Evolutionary conservation across 169 alveolate species (phyloP), one percentile per base, ranked within the genome.

Genomic region (Eimeria mitis): DNA sequence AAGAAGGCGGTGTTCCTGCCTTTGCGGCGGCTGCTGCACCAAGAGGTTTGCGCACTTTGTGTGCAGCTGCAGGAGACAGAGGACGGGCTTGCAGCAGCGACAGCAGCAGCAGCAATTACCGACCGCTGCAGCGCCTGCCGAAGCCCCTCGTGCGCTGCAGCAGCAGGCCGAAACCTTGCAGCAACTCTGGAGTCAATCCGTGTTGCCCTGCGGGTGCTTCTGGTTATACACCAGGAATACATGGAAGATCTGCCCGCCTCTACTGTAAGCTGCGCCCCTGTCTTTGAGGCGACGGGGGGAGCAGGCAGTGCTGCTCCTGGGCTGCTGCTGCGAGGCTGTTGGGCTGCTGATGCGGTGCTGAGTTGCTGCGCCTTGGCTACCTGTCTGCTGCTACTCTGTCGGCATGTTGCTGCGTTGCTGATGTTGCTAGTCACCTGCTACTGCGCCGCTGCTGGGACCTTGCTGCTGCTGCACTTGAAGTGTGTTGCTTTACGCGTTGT

Each of bases 1-100:
- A 52, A n/a, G 61, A 76, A 52, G 40, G 73, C 8, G 89, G 89
- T 9, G 47, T 81, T 81, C 49, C 25, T 81, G 73, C 73, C 89
- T 21, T 56, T 84, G 91, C 91, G 78, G 79, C 91, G 34, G 78
- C 44, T 84, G 79, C 78, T 84, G 91, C 91, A 84, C 49, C 91
- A 84, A 59, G 91, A 59, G 54, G 34, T 84, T 42, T 23, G 52
- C 14, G 91, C 91, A 37, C 76, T 84, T 54, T 56, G 78, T 21
- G 0, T 84, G 91, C 78, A 84, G 31, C 59, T 84, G 78, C 91
- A 44, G 63, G 56, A 84, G 44, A 34, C 76, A 40, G 91, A 59
- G 23, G 78, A 84, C 8, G 63, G 71, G 37, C n/a, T 25, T 34
- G 52, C 6, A 52, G 89, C 89, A 81, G 65, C 49, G 47, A 42